Evolutionary conservation across 768 basidiomycete genomes (phyloP), one percentile per base, ranked within the genome.

Genomic region (Steccherinum ochraceum): DNA sequence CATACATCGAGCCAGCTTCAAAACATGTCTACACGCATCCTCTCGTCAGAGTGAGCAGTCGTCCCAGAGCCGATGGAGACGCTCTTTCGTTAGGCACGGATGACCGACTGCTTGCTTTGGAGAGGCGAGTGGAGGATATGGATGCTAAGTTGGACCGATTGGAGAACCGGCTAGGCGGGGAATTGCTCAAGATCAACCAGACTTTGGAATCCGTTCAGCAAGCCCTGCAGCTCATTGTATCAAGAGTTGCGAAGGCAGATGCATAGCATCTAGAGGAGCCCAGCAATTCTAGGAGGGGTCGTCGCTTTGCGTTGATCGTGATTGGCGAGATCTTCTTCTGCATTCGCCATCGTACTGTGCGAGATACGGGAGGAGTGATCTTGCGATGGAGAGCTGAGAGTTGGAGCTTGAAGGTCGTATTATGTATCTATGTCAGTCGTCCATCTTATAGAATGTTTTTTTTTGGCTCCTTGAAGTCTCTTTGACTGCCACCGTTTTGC

Each of bases 1-100:
- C 55, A 12, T 46, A 52, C 16, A 42, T 48, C 23, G 35, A 19
- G 16, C 16, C 42, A 48, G 16, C 11, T 12, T 7, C 16, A 47
- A 48, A 35, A 26, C 56, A 61, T 45, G 54, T 50, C 21, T 46
- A 58, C 16, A 39, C 53, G 20, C 63, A 64, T 27, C 55, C 61
- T 27, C 46, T 64, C 2, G 61, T 60, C 43, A 45, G 61, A 13
- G 30, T 7, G 7, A 35, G 7, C 30, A 16, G 30, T 7, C 16
- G 7, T 35, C 30, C 30, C 30, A 7, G 30, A 35, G 16, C 16
- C 30, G 16, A n/a, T n/a, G n/a, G n/a, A n/a, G n/a, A n/a, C n/a
- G n/a, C n/a, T n/a, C 16, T 16, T 35, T 16, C 30, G 30, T 16
- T 16, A 16, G 16, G 30, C 16, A 35, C 30, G 30, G 30, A 35